Percentiles rank a stretch among this genome's conserved stretches.
phyloP scores from a whole-genome alignment of 495 filamentous ascomycete genomes.

The Baudoinia panamericana region DNA sequence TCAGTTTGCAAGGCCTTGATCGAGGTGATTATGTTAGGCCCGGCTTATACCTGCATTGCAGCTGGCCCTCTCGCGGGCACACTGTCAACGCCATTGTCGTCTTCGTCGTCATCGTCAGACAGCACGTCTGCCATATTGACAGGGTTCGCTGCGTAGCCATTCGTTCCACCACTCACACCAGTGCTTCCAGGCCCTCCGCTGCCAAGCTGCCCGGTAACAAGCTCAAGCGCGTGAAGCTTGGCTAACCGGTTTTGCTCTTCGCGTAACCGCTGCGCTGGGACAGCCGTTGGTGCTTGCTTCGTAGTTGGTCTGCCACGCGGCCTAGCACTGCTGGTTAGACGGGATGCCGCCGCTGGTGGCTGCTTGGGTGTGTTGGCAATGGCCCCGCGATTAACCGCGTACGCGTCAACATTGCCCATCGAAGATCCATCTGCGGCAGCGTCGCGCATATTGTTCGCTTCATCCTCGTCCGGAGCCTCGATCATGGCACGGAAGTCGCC shows the following conservation, averaged over 20 bases:
- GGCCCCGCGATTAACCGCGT: too few relatives aligned
- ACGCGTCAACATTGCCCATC: conserved; percentile 12
- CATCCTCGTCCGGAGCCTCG: conserved; percentile 7
- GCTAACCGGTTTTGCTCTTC: conserved; percentile 19
- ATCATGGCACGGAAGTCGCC: neutral
- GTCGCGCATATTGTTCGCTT: conserved; percentile 6
- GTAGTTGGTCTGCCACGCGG: conserved; percentile 1
- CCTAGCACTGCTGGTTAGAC: neutral
- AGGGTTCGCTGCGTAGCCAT: neutral
- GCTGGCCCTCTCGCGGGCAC: conserved; percentile 1
- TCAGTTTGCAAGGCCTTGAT: too few relatives aligned
- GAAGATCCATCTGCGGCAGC: conserved; percentile 9
- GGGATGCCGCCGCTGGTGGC: too few relatives aligned
- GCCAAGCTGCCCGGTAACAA: neutral
- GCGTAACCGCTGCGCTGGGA: conserved; percentile 1
- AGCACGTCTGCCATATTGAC: conserved; percentile 10
- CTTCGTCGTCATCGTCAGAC: conserved; percentile 5
- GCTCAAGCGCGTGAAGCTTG: conserved; percentile 16
- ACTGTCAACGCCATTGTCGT: conserved; percentile 9
- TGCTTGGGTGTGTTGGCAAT: too few relatives aligned
- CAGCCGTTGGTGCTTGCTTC: neutral
- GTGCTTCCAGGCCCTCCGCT: neutral
- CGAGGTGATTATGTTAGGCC: too few relatives aligned
- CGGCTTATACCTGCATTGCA: too few relatives aligned
- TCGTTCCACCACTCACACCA: neutral